Evolutionary conservation across 306 rosid genomes (phyloP), one percentile per base, ranked within the genome.

Genomic region (Castanopsis chinensis): DNA sequence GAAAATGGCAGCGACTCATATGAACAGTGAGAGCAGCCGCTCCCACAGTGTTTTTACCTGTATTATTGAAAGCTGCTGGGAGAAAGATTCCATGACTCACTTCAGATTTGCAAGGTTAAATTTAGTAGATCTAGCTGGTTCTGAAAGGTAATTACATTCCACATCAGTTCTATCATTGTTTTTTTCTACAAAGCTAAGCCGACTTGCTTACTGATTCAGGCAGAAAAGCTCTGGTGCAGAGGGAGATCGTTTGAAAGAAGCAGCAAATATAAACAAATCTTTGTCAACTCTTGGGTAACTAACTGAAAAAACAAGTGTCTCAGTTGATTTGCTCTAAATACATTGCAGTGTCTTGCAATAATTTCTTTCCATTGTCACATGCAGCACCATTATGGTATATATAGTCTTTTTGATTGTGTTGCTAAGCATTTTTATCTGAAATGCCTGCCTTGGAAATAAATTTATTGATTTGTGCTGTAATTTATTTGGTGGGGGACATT

Each of bases 1-100:
- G 83, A 95, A 95, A 86, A 92, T 92, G 89, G 97, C 99, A 17
- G 90, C 99, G 37, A 94, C 99, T 65, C 88, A 90, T 84, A 90
- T 92, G 99, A 94, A 92, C 82, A 78, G 92, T 27, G 97, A 94
- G 88, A 94, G 99, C 85, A 94, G 99, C 80, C 85, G 99, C 14
- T 94, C 97, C 80, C 99, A 94, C 87, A 92, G 97, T 80, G 99
- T 94, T 85, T 90, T 94, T 84, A 92, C 99, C 68, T 94, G 99
- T 78, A 94, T 82, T 58, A 91, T 94, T 78, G 97, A 94, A 89
- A 92, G 99, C 87, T 86, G 33, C 6, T 94, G 99, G 99, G 97
- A 88, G 86, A 90, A 92, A 79, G 95, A 94, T 86, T 88, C 99
- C 68, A 78, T 83, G 93, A 56, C 89, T 63, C 99, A 92, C 78